Percentiles rank a stretch among this genome's conserved stretches.
Conservation (phyloP, 805 yeast species). For the Peterozyma xylosa region DNA sequence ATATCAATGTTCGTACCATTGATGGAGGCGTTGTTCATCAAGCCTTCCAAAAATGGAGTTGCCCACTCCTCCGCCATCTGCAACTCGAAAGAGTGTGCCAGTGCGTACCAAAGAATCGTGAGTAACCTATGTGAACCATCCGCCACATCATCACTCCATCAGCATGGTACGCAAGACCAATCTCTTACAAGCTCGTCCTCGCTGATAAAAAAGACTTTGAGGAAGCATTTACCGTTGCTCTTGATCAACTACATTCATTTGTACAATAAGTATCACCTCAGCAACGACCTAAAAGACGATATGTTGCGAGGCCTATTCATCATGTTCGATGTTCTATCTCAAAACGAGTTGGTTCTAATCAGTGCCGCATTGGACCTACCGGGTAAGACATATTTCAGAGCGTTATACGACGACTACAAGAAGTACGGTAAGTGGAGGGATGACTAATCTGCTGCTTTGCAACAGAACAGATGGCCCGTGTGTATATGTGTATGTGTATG, state of each 20-base stretch:
- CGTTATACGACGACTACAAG: conserved; percentile 65
- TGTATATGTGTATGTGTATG: too few relatives aligned
- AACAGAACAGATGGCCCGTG: too few relatives aligned
- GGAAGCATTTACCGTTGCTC: conserved; percentile 56
- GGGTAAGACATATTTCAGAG: conserved; percentile 60
- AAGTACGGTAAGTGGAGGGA: conserved; percentile 79
- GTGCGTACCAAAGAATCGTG: conserved; percentile 48
- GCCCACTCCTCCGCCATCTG: conserved; percentile 7
- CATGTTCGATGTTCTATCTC: conserved; percentile 64
- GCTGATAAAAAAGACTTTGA: conserved; percentile 47
- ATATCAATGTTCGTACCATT: conserved; percentile 39
- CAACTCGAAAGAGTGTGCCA: conserved; percentile 27
- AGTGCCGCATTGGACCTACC: conserved; percentile 61
- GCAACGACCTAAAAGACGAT: conserved; percentile 35
- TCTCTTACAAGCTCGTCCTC: conserved; percentile 48
- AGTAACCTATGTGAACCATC: conserved; percentile 69
- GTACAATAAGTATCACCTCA: conserved; percentile 43
- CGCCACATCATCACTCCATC: conserved; percentile 14
- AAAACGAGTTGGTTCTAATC: conserved; percentile 53
- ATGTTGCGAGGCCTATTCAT: conserved; percentile 51
- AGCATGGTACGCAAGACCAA: conserved; percentile 12
- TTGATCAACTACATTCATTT: conserved; percentile 50
- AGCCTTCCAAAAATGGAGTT: background rate
- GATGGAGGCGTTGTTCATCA: conserved; percentile 36
- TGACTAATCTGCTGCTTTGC: conserved; percentile 13